Evolutionary conservation across 306 rosid species (phyloP), one percentile per base, ranked within the genome.

Genomic region (Cicer yamashitae): DNA sequence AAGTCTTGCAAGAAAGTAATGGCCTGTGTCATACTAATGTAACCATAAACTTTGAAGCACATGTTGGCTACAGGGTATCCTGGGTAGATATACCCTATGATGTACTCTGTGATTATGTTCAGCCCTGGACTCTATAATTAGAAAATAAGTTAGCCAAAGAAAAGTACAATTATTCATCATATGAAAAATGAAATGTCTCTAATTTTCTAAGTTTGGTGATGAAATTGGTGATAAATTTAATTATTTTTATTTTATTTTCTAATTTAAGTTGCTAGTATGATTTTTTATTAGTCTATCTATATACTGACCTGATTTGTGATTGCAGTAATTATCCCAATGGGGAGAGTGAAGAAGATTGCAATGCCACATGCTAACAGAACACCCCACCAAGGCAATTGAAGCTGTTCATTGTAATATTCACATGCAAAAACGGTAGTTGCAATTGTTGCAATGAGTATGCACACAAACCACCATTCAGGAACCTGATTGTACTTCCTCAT

Each of bases 371-470:
- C 98, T 1, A 94, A 80, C 6, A 94, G 62, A 65, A 94, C 97
- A 52, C 98, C 98, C 97, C 98, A 94, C 98, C 98, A 90, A n/a
- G 98, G 98, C 53, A 94, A 69, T 50, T 94, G 98, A 22, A 94
- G 88, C 52, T 94, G 97, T 0, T 88, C 90, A 3, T 75, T 94
- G 88, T 83, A 91, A 70, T 91, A 94, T 51, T 91, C 82, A 47
- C 98, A 91, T 0, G 83, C 75, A 63, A 91, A 88, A 39, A 91
- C 14, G 20, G 96, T 87, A 14, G 54, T 56, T 12, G 88, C 88
- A 61, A 91, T 86, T 84, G 77, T 89, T 8, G 38, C 84, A 1
- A 88, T 25, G 54, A 91, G 91, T 65, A 91, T 91, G 56, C 78
- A 67, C 64, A 88, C 81, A 44, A 94, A 94, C 98, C 98, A 94